Evolutionary conservation across 371 early-diverging fungal genomes (phyloP).

Genomic region (Mortierella sp.): DNA sequence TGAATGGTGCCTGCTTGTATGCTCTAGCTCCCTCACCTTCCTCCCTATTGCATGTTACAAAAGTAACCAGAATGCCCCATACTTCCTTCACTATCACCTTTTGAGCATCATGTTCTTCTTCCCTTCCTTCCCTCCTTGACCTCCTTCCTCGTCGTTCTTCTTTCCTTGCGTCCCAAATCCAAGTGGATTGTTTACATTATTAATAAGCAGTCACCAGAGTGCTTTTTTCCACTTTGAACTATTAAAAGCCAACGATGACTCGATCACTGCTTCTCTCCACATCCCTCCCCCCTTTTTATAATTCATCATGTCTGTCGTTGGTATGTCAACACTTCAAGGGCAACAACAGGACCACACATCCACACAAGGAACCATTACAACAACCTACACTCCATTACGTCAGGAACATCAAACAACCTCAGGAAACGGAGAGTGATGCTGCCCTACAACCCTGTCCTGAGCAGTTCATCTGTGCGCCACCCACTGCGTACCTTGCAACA

Average conservation of each 20-base stretch:
- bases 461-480: not conserved
- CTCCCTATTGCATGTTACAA: too few species aligned
- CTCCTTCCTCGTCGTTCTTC: not conserved
- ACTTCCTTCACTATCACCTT: too few species aligned
- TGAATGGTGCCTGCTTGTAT: too few species aligned
- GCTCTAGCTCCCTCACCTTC: too few species aligned
- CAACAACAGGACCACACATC: not conserved
- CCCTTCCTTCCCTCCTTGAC: not conserved
- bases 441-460: too few species aligned
- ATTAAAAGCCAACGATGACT: not conserved
- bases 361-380: not conserved
- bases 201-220: not conserved
- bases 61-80: too few species aligned
- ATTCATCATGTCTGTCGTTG: conserved; percentile 53
- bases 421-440: not conserved
- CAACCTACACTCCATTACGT: not conserved
- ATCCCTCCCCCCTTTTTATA: conserved; percentile 7
- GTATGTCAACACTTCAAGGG: conserved; percentile 22
- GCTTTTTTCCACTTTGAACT: not conserved
- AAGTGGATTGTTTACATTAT: not conserved
- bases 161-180: not conserved
- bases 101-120: too few species aligned
- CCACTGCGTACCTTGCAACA: not conserved
- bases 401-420: not conserved
- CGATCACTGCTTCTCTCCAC: conserved; percentile 12